These are phyloP conservation scores for Verticillium isaacii DNA, from an alignment of 2,329 filamentous ascomycete genomes.

Conservation along the genomic window DNA sequence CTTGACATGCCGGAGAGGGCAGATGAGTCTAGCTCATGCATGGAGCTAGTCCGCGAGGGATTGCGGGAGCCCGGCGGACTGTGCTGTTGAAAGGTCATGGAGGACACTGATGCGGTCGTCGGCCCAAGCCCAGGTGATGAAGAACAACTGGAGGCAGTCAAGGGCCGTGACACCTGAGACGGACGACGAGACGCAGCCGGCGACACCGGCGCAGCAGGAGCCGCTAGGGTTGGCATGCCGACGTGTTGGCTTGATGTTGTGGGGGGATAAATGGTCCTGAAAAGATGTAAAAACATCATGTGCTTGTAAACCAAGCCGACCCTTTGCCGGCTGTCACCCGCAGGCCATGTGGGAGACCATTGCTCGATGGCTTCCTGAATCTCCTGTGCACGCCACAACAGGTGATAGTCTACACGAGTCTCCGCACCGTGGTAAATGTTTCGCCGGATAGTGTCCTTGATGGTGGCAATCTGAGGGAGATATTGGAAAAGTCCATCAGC, in stretches of 20 bases:
- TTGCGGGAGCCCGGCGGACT: conserved; percentile 25
- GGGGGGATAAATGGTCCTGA: conserved; percentile 57
- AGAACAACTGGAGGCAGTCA: conserved; percentile 22
- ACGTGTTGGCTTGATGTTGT: conserved; percentile 5
- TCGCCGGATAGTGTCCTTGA: conserved; percentile 68
- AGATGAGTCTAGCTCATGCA: conserved; percentile 24
- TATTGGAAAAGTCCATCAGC: conserved; percentile 77
- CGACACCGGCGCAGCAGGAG: conserved; percentile 11
- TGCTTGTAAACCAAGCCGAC: conserved; percentile 59
- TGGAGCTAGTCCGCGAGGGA: conserved; percentile 32
- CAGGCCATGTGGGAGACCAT: conserved; percentile 64
- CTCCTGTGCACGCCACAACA: conserved; percentile 65
- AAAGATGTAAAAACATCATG: conserved; percentile 62
- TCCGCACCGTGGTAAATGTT: conserved; percentile 59
- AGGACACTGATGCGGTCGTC: conserved; percentile 7
- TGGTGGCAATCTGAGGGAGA: conserved; percentile 72
- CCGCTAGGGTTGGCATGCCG: conserved; percentile 2
- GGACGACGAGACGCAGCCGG: conserved; percentile 11
- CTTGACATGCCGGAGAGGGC: background rate
- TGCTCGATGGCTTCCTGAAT: conserved; percentile 71
- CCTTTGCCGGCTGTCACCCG: conserved; percentile 50
- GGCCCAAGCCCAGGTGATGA: conserved; percentile 25
- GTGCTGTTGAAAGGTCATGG: conserved; percentile 20
- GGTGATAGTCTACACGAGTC: conserved; percentile 68
- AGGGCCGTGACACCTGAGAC: conserved; percentile 11